These are phyloP conservation scores for Cladorrhinum samala DNA, from an alignment of 495 filamentous ascomycete genomes.

Conservation along the genomic window DNA sequence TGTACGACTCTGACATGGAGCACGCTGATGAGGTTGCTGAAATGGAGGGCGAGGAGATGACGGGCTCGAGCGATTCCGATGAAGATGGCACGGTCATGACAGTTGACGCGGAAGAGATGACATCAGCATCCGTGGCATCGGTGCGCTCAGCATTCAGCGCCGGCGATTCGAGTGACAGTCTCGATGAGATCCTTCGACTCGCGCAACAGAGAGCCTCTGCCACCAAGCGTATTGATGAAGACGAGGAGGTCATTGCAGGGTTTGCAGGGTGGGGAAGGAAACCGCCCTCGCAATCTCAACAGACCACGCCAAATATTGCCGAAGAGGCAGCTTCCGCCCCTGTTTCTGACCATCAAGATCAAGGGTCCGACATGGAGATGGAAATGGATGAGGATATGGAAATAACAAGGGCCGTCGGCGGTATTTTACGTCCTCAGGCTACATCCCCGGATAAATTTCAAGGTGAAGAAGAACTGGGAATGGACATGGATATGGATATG, in stretches of 20 bases:
- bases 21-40: slow-evolving; percentile 55
- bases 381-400: slow-evolving; percentile 52
- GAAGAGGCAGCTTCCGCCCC: slow-evolving; percentile 9
- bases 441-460: slow-evolving; percentile 33
- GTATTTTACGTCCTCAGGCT: slow-evolving; percentile 40
- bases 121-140: slow-evolving; percentile 56
- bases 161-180: slow-evolving; percentile 54
- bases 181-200: slow-evolving; percentile 71
- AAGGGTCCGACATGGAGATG: slow-evolving; percentile 28
- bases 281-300: slow-evolving; percentile 12
- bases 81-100: slow-evolving; percentile 74
- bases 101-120: slow-evolving; percentile 61
- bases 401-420: slow-evolving; percentile 51
- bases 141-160: slow-evolving; percentile 50
- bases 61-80: slow-evolving; percentile 49
- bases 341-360: slow-evolving; percentile 17
- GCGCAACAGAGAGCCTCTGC: slow-evolving; percentile 70
- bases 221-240: slow-evolving; percentile 63
- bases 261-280: slow-evolving; percentile 42
- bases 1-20: slow-evolving; percentile 64
- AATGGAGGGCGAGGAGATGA: slow-evolving; percentile 47
- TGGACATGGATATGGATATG: slow-evolving; percentile 55
- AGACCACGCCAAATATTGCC: background rate
- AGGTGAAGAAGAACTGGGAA: slow-evolving; percentile 28
- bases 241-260: slow-evolving; percentile 72